Conservation (phyloP, 1,284 basidiomycete genomes). For the Afroboletus lepidellus region DNA sequence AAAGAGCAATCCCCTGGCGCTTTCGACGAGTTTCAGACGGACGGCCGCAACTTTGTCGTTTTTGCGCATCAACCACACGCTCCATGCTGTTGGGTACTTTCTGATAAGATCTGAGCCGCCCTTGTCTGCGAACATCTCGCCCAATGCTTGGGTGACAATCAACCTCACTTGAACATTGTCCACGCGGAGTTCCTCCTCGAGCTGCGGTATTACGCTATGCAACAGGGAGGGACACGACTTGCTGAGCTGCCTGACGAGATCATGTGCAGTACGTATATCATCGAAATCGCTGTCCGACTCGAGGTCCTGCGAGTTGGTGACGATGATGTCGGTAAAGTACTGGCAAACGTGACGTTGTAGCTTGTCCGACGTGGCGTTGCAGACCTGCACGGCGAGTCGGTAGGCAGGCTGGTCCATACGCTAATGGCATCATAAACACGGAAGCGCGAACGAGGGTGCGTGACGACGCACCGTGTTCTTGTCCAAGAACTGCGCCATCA, state of each 20-base stretch:
- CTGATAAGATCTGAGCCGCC: constrained; percentile 70
- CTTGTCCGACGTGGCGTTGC: constrained; percentile 80
- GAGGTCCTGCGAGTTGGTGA: constrained; percentile 54
- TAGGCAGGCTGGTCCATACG: constrained; percentile 75
- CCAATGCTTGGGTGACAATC: constrained; percentile 82
- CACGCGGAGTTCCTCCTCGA: constrained; percentile 87
- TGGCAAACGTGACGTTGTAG: constrained; percentile 88
- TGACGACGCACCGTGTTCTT: constrained; percentile 56
- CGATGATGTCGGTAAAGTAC: constrained; percentile 88
- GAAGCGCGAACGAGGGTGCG: neutral
- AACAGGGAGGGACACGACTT: constrained; percentile 79
- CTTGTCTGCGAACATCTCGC: constrained; percentile 86
- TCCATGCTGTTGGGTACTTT: constrained; percentile 87
- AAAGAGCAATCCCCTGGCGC: constrained; percentile 58
- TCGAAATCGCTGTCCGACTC: constrained; percentile 62
- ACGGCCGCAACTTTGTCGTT: constrained; percentile 77
- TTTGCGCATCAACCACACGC: constrained; percentile 77
- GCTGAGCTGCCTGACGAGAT: constrained; percentile 84
- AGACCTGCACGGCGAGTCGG: constrained; percentile 86
- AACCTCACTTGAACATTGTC: constrained; percentile 73
- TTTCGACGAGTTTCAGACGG: constrained; percentile 79
- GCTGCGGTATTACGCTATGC: constrained; percentile 87
- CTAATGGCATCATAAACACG: constrained; percentile 37
- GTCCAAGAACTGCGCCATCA: constrained; percentile 85
- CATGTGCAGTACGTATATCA: constrained; percentile 75